phyloP scores from a whole-genome alignment of 1,284 basidiomycete species.

The Microbotryomycetes sp. region DNA sequence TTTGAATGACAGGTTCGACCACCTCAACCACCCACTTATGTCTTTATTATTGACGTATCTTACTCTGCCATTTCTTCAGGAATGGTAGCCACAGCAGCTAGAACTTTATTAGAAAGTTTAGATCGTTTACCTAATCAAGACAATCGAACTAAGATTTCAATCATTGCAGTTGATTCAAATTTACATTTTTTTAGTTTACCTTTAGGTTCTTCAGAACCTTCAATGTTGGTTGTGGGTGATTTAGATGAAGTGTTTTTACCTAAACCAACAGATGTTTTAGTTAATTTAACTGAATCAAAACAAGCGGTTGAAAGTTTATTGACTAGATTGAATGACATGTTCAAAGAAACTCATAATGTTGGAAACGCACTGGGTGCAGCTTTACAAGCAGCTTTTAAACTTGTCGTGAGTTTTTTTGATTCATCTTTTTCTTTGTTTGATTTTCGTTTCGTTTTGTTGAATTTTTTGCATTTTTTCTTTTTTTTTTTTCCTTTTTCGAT shows the following conservation, averaged over 20 bases:
- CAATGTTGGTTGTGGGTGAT: constrained; percentile 96
- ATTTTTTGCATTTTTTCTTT: constrained; percentile 3
- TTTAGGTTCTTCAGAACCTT: constrained; percentile 67
- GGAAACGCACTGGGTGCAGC: constrained; percentile 95
- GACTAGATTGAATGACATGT: constrained; percentile 85
- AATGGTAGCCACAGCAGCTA: constrained; percentile 96
- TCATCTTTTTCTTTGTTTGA: background rate
- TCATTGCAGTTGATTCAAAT: constrained; percentile 87
- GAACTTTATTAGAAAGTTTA: constrained; percentile 89
- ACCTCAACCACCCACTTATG: constrained; percentile 93
- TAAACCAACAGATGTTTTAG: constrained; percentile 88
- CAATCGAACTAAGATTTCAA: constrained; percentile 80
- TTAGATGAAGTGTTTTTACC: constrained; percentile 96
- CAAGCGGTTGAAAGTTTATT: constrained; percentile 76
- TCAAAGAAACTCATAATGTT: constrained; percentile 82
- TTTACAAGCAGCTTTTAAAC: constrained; percentile 89
- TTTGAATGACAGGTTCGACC: constrained; percentile 60
- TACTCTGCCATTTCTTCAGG: constrained; percentile 85
- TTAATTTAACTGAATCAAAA: constrained; percentile 84
- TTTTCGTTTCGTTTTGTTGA: background rate
- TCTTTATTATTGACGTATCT: constrained; percentile 95
- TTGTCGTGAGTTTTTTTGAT: constrained; percentile 59
- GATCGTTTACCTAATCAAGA: constrained; percentile 95
- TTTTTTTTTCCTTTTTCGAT: background rate
- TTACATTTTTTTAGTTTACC: constrained; percentile 93